Conservation (phyloP, 352 stramenopile species). For the Thalassiosira exigua region DNA sequence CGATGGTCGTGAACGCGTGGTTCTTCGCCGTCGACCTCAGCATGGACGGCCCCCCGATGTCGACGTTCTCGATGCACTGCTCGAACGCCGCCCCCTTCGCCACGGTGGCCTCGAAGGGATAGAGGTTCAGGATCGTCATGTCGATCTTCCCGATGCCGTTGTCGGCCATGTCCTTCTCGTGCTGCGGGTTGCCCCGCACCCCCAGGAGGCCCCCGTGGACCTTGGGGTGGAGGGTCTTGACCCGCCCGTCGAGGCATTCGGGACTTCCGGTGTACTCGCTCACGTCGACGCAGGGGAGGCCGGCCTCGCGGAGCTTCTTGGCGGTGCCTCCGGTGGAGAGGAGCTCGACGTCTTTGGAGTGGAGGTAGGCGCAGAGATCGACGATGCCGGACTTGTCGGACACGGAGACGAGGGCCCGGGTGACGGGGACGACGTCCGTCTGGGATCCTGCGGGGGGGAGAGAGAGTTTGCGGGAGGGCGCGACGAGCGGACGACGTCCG, state of each 20-base stretch:
- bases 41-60: constrained; percentile 99
- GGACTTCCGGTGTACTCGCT: constrained; percentile 95
- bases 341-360: constrained; percentile 91
- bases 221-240: constrained; percentile 99
- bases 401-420: constrained; percentile 97
- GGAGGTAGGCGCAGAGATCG: constrained; percentile 94
- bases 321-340: constrained; percentile 98
- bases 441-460: constrained; percentile 48
- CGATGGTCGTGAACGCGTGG: constrained; percentile 97
- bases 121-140: constrained; percentile 99
- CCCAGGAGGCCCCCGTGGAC: constrained; percentile 98
- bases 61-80: constrained; percentile 99
- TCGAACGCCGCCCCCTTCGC: constrained; percentile 92
- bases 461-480: neutral
- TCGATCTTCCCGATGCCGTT: constrained; percentile 98
- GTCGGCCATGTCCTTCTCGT: constrained; percentile 95
- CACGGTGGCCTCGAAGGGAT: constrained; percentile 98
- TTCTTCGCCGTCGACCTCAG: constrained; percentile 99
- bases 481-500: neutral
- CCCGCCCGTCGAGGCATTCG: constrained; percentile 99
- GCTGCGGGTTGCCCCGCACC: constrained; percentile 95
- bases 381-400: constrained; percentile 99
- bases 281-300: constrained; percentile 96
- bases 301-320: constrained; percentile 93
- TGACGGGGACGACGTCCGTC: constrained; percentile 91